phyloP scores from a whole-genome alignment of 306 rosid genomes.

The Prunus campanulata region DNA sequence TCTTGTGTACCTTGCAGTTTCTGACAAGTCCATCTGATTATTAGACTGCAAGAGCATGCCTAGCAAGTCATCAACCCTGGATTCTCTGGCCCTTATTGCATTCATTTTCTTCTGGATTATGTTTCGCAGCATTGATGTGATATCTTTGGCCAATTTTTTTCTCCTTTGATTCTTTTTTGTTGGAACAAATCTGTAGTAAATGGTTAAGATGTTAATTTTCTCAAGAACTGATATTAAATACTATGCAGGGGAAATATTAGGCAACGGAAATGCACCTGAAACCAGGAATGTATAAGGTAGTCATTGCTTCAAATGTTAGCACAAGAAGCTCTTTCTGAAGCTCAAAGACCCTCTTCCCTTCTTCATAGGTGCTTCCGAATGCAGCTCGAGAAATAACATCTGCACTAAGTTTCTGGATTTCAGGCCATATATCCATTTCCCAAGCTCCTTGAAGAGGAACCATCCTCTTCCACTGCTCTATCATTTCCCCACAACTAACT shows the following conservation, averaged over 20 bases:
- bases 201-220: not conserved
- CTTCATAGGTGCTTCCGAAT: slow-evolving; percentile 46
- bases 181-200: slow-evolving; percentile 38
- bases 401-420: slow-evolving; percentile 40
- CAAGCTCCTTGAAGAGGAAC: slow-evolving; percentile 21
- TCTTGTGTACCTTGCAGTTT: not conserved
- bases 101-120: slow-evolving; percentile 34
- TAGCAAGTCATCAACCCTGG: slow-evolving; percentile 40
- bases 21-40: slow-evolving; percentile 22
- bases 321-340: slow-evolving; percentile 39
- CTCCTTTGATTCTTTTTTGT: slow-evolving; percentile 45
- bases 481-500: slow-evolving; percentile 36
- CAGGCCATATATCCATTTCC: slow-evolving; percentile 48
- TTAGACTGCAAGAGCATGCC: slow-evolving; percentile 38
- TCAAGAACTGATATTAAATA: not conserved
- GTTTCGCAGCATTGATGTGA: slow-evolving; percentile 30
- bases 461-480: slow-evolving; percentile 36
- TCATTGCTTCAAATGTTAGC: slow-evolving; percentile 52
- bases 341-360: slow-evolving; percentile 44
- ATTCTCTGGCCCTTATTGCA: slow-evolving; percentile 17
- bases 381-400: slow-evolving; percentile 45
- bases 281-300: slow-evolving; percentile 41
- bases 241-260: not conserved
- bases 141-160: slow-evolving; percentile 39
- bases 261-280: slow-evolving; percentile 34